Evolutionary conservation across 1,284 basidiomycete genomes (phyloP).

Genomic region (Thecaphora thlaspeos): DNA sequence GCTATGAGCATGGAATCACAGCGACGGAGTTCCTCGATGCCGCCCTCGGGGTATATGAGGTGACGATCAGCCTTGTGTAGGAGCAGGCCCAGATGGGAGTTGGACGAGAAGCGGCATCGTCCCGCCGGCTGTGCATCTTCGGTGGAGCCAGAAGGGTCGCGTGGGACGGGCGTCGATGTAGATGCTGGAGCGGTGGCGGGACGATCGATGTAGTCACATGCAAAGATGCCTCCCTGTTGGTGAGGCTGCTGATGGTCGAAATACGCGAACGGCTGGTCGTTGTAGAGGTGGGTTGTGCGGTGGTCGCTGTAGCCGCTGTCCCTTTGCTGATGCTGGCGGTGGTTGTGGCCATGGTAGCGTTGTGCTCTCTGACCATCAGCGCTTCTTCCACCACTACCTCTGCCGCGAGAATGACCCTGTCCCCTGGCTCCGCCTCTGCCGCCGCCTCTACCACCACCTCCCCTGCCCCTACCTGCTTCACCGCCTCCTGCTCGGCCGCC

Average conservation of each 20-base stretch:
- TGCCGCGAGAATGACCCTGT: background rate
- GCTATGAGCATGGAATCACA: conserved; percentile 48
- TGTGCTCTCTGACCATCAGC: too few relatives aligned
- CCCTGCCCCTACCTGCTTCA: background rate
- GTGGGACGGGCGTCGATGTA: background rate
- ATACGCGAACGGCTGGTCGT: too few relatives aligned
- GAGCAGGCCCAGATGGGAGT: conserved; percentile 33
- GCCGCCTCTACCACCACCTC: background rate
- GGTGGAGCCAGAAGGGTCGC: too few relatives aligned
- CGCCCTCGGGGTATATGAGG: conserved; percentile 50
- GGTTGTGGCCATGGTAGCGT: background rate
- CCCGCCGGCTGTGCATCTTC: background rate
- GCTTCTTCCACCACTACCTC: background rate
- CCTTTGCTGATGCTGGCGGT: background rate
- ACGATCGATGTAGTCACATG: conserved; percentile 26
- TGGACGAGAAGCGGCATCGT: conserved; percentile 25
- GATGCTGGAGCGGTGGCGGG: conserved; percentile 15
- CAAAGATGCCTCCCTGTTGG: conserved; percentile 6
- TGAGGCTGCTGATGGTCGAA: too few relatives aligned
- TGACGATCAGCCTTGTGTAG: conserved; percentile 55
- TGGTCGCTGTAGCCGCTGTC: background rate
- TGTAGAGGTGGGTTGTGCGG: too few relatives aligned
- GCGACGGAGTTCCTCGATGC: conserved; percentile 41
- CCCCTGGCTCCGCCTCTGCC: background rate
- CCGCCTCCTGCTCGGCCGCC: background rate